Conservation (phyloP, 768 basidiomycete genomes). For the Gloeostereum incarnatum region DNA sequence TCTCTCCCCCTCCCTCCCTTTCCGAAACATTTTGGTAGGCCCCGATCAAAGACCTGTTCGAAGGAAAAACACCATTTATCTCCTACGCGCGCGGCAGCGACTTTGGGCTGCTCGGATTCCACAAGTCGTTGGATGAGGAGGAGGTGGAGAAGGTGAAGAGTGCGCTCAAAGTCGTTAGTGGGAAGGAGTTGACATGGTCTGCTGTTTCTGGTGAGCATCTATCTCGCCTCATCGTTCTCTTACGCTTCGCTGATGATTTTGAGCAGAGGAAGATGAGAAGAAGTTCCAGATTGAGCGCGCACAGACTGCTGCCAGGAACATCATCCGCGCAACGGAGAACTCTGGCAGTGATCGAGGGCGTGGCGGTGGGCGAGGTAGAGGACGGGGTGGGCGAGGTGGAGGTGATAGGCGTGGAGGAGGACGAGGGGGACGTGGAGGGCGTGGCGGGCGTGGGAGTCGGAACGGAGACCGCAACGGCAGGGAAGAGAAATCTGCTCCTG, state of each 20-base stretch:
- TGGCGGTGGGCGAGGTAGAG: constrained; percentile 34
- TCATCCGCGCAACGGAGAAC: constrained; percentile 23
- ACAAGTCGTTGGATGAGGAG: constrained; percentile 63
- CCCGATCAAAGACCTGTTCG: constrained; percentile 40
- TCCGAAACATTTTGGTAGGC: constrained; percentile 19
- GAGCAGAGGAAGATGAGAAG: constrained; percentile 64
- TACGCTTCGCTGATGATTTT: background rate
- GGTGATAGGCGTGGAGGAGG: constrained; percentile 26
- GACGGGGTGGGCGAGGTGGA: constrained; percentile 33
- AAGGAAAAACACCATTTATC: constrained; percentile 40
- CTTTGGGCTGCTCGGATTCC: constrained; percentile 46
- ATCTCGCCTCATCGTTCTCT: no score
- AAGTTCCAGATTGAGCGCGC: constrained; percentile 70
- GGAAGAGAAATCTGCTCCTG: constrained; percentile 13
- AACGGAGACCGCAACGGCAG: constrained; percentile 16
- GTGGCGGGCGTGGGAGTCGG: constrained; percentile 19
- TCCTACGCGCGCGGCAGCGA: constrained; percentile 37
- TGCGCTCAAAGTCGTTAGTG: constrained; percentile 43
- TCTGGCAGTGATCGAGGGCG: constrained; percentile 24
- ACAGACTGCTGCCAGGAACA: constrained; percentile 51
- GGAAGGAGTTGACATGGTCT: constrained; percentile 31
- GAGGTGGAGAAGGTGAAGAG: constrained; percentile 63
- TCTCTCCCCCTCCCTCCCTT: background rate
- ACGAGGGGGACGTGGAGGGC: constrained; percentile 35
- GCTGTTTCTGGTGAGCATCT: no score